These are phyloP conservation scores for Escovopsis sp. DNA, from an alignment of 2,329 filamentous ascomycete species.

Conservation along the genomic window DNA sequence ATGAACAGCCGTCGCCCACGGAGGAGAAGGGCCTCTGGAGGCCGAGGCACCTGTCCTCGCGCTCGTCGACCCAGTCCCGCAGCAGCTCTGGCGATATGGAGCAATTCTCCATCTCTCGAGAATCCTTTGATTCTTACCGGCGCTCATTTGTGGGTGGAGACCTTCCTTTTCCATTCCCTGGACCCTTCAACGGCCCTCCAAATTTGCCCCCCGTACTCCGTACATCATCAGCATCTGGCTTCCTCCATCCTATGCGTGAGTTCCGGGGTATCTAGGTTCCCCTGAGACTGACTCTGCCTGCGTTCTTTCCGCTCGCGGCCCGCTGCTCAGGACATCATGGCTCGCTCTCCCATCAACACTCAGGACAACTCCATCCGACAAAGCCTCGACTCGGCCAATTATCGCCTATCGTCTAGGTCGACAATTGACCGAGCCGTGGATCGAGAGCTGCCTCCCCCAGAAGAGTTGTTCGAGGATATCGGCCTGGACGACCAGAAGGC, in stretches of 20 bases:
- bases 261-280: too few relatives aligned
- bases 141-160: conserved; percentile 70
- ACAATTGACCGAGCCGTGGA: conserved; percentile 43
- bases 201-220: neutral
- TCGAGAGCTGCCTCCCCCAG: conserved; percentile 47
- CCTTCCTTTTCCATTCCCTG: neutral
- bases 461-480: conserved; percentile 82
- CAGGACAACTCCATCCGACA: conserved; percentile 51
- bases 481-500: conserved; percentile 62
- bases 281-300: too few relatives aligned
- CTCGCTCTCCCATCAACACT: conserved; percentile 58
- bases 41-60: conserved; percentile 34
- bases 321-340: conserved; percentile 66
- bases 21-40: conserved; percentile 75
- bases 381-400: conserved; percentile 62
- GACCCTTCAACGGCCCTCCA: too few relatives aligned
- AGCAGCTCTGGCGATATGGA: conserved; percentile 69
- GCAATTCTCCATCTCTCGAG: conserved; percentile 85
- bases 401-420: conserved; percentile 38
- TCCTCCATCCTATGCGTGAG: too few relatives aligned
- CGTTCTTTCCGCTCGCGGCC: neutral
- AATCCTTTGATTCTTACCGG: conserved; percentile 93
- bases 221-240: too few relatives aligned
- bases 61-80: conserved; percentile 37
- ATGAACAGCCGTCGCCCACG: conserved; percentile 60